phyloP scores from a whole-genome alignment of 495 filamentous ascomycete species.

The Aspergillus sclerotiicarbonarius region DNA sequence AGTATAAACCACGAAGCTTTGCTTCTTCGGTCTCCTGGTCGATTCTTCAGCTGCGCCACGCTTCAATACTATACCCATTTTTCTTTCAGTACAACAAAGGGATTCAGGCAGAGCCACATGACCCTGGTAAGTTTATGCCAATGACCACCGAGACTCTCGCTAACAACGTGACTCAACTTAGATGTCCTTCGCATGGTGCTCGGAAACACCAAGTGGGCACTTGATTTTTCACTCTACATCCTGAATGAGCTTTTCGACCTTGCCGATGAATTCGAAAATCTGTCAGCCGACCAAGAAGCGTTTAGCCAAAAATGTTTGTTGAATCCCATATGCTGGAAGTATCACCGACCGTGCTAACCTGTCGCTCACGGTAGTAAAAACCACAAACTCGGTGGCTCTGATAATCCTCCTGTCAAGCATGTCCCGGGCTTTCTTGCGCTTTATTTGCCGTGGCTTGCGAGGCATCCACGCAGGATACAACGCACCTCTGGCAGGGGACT shows the following conservation, averaged over 20 bases:
- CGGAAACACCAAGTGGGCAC: constrained; percentile 58
- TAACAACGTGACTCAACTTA: constrained; percentile 22
- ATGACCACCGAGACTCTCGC: constrained; percentile 17
- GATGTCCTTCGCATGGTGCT: constrained; percentile 43
- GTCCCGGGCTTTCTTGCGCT: constrained; percentile 67
- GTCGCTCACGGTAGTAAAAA: constrained; percentile 38
- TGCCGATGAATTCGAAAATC: constrained; percentile 49
- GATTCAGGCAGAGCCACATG: constrained; percentile 56
- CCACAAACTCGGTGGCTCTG: constrained; percentile 57
- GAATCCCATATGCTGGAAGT: constrained; percentile 9
- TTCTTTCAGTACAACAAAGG: constrained; percentile 51
- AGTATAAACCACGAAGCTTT: constrained; percentile 55
- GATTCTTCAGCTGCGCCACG: constrained; percentile 68
- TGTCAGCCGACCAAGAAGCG: constrained; percentile 39
- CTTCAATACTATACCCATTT: constrained; percentile 63
- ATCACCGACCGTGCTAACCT: constrained; percentile 15
- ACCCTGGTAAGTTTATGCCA: constrained; percentile 52
- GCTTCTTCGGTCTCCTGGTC: constrained; percentile 71
- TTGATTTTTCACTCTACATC: constrained; percentile 67
- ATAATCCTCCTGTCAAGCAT: constrained; percentile 71
- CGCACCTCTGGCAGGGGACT: constrained; percentile 32
- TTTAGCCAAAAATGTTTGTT: constrained; percentile 45
- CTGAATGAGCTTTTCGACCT: constrained; percentile 65
- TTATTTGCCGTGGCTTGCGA: constrained; percentile 63
- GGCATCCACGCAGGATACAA: constrained; percentile 38